These are phyloP conservation scores for Gigaspora rosea DNA, from an alignment of 192 early-diverging fungal species.

Conservation along the genomic window DNA sequence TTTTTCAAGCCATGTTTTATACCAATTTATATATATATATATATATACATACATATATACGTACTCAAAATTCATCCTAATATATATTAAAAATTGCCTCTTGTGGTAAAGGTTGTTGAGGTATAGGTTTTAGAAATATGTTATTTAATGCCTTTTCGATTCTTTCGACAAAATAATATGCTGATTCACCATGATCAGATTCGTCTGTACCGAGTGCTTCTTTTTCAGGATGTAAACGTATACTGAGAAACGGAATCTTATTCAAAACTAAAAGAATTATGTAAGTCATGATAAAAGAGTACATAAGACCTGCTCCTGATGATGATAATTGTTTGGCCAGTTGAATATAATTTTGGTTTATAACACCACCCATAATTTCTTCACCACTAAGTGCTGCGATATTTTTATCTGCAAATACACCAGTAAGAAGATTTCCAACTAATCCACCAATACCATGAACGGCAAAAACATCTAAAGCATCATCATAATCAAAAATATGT, in stretches of 20 bases:
- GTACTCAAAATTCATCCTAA: no score
- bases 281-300: slow-evolving; percentile 60
- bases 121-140: no score
- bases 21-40: no score
- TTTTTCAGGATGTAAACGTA: neutral
- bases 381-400: slow-evolving; percentile 62
- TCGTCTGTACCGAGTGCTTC: neutral
- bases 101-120: no score
- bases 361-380: slow-evolving; percentile 67
- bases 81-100: no score
- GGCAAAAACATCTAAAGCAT: slow-evolving; percentile 70
- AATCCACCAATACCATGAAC: slow-evolving; percentile 72
- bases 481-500: slow-evolving; percentile 60
- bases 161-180: neutral
- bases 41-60: no score
- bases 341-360: slow-evolving; percentile 62
- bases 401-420: slow-evolving; percentile 71
- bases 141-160: neutral
- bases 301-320: slow-evolving; percentile 59
- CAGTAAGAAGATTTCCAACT: slow-evolving; percentile 75
- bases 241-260: slow-evolving; percentile 47
- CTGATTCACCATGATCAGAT: neutral
- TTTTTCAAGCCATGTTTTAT: no score
- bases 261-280: slow-evolving; percentile 58
- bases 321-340: slow-evolving; percentile 72